These are phyloP conservation scores for Tephrocybe sp. DNA, from an alignment of 768 basidiomycete species.

Conservation along the genomic window DNA sequence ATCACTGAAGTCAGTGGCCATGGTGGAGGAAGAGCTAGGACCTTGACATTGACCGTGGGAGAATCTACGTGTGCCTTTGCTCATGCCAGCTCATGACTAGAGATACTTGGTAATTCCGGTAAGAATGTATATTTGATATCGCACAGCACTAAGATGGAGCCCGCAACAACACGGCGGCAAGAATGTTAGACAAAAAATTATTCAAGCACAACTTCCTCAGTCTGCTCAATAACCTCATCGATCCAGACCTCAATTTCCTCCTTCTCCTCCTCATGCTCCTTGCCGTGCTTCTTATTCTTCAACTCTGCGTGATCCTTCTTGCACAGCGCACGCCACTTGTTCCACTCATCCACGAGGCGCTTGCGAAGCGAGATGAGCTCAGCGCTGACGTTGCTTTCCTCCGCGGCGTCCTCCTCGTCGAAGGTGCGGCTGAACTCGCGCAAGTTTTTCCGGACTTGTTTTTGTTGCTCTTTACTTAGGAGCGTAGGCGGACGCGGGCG, in stretches of 20 bases:
- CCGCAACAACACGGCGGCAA: too few relatives aligned
- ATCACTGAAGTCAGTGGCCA: too few relatives aligned
- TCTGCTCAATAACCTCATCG: slow-evolving; percentile 91
- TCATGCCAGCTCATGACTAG: too few relatives aligned
- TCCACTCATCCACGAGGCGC: slow-evolving; percentile 97
- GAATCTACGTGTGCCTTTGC: too few relatives aligned
- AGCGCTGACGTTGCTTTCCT: slow-evolving; percentile 92
- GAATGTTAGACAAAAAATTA: background rate
- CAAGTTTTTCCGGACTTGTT: slow-evolving; percentile 81
- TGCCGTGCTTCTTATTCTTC: slow-evolving; percentile 11
- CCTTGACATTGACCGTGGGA: too few relatives aligned
- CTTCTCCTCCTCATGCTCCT: slow-evolving; percentile 43
- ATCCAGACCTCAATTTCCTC: slow-evolving; percentile 95
- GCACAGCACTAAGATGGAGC: too few relatives aligned
- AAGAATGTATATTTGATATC: too few relatives aligned
- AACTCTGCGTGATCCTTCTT: slow-evolving; percentile 21
- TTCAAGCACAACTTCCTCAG: slow-evolving; percentile 61
- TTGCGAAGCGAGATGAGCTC: slow-evolving; percentile 89
- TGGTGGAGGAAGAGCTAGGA: too few relatives aligned
- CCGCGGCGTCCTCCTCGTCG: slow-evolving; percentile 95
- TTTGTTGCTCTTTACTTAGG: slow-evolving; percentile 84
- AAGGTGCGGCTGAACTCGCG: slow-evolving; percentile 89
- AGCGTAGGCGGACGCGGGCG: slow-evolving; percentile 91
- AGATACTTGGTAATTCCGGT: too few relatives aligned
- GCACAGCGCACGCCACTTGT: slow-evolving; percentile 86